Evolutionary conservation across 2,329 filamentous ascomycete species (phyloP), one percentile per base, ranked within the genome.

Genomic region (Sporothrix brunneoviolacea): DNA sequence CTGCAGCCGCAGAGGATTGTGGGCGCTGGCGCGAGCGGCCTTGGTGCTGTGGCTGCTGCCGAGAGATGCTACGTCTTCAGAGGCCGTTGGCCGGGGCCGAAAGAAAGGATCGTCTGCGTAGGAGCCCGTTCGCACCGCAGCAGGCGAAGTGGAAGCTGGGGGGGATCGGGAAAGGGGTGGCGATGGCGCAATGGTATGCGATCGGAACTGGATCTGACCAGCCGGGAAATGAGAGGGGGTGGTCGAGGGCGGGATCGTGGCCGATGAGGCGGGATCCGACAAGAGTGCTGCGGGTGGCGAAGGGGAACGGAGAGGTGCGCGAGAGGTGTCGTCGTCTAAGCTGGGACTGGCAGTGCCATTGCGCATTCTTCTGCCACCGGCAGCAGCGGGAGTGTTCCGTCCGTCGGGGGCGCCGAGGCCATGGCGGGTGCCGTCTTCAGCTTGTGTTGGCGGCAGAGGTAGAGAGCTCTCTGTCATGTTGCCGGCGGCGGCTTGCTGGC

Each of bases 101-200:
- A 6, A 28, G 6, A 28, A 28, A 6, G 24, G 10, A 10, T 28
- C 7, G 32, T 35, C 32, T 6, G 32, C 6, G 12, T 8, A 16
- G 6, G 16, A 13, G 12, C 16, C 4, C 10, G 24, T 6, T 5
- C 24, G 24, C 10, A 10, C n/a, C n/a, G 5, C 18, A 7, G 33
- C n/a, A 16, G 36, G 22, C 6, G 32, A 35, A 13, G 50, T 37
- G 1, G 50, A 13, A 22, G 39, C 15, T 5, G 39, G 45, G 16
- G 48, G 30, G 37, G 57, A 47, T 16, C 43, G 56, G n/a, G 55
- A 53, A 13, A 51, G 54, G 12, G 61, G 61, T 12, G 64, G 61
- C 12, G 63, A 65, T 12, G 63, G 62, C 7, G 62, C 59, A 50
- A 61, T 62, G 33, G 63, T 62, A 32, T 60, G 56, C 18, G 61